These are phyloP conservation scores for Stemphylium beticola DNA, from an alignment of 2,329 filamentous ascomycete genomes.

Conservation along the genomic window DNA sequence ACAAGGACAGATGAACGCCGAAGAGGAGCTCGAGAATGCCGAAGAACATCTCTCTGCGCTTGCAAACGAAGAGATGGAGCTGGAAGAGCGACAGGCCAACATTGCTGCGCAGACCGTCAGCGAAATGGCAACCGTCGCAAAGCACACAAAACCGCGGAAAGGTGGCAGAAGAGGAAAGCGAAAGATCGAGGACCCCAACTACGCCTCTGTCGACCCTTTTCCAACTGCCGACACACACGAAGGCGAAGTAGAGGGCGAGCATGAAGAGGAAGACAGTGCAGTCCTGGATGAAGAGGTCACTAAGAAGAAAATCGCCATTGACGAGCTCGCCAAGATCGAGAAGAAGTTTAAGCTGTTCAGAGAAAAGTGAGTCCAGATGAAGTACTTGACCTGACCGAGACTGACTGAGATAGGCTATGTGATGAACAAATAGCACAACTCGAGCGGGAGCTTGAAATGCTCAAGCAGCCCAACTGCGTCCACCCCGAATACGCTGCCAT, in stretches of 20 bases:
- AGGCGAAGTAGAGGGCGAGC: slow-evolving; percentile 56
- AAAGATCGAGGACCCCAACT: slow-evolving; percentile 52
- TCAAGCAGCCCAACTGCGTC: slow-evolving; percentile 65
- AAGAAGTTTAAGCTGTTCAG: slow-evolving; percentile 86
- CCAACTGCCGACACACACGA: slow-evolving; percentile 69
- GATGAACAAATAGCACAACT: slow-evolving; percentile 85
- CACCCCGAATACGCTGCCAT: slow-evolving; percentile 92
- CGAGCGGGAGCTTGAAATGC: slow-evolving; percentile 69
- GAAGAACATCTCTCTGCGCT: slow-evolving; percentile 42
- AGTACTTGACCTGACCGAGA: slow-evolving; percentile 4
- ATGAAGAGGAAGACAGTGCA: slow-evolving; percentile 50
- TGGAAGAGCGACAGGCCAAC: slow-evolving; percentile 44
- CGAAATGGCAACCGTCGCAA: slow-evolving; percentile 45
- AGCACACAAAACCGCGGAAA: slow-evolving; percentile 45
- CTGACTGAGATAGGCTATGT: slow-evolving; percentile 69
- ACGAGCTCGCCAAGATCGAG: slow-evolving; percentile 80
- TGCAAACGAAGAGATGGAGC: slow-evolving; percentile 40
- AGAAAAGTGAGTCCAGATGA: slow-evolving; percentile 66
- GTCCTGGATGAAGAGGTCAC: slow-evolving; percentile 61
- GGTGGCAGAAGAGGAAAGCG: slow-evolving; percentile 58
- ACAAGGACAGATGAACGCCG: slow-evolving; percentile 40
- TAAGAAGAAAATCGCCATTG: slow-evolving; percentile 79
- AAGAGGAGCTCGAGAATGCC: slow-evolving; percentile 61
- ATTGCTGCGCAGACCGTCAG: slow-evolving; percentile 41
- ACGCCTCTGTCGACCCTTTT: slow-evolving; percentile 51